These are phyloP conservation scores for Vitis labrusca DNA, from an alignment of 164 flowering plant genomes.

Conservation along the genomic window DNA sequence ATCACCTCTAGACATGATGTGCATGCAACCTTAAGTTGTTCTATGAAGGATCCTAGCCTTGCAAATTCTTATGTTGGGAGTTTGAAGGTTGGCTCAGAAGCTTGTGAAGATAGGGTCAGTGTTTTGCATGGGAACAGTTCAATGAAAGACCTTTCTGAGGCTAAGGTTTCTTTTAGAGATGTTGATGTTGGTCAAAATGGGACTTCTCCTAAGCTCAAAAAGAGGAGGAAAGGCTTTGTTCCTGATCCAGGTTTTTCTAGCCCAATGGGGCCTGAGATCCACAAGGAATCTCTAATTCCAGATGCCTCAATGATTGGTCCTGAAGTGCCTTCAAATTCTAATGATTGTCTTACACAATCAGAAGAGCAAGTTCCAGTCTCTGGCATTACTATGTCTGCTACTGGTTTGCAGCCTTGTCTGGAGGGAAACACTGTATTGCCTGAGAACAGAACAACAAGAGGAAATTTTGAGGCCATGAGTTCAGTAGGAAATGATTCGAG, in stretches of 20 bases:
- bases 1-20: constrained; percentile 7
- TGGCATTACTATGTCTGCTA: neutral
- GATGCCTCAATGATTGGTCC: neutral
- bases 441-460: constrained; percentile 1
- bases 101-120: neutral
- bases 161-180: neutral
- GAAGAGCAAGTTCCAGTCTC: constrained; percentile 11
- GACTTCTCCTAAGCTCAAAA: constrained; percentile 7
- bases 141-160: constrained; percentile 6
- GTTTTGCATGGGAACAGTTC: constrained; percentile 2
- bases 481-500: constrained; percentile 5
- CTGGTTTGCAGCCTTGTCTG: constrained; percentile 1
- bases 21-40: constrained; percentile 8
- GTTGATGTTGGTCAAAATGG: constrained; percentile 5
- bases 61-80: constrained; percentile 12
- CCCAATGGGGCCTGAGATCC: constrained; percentile 1
- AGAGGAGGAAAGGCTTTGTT: constrained; percentile 10
- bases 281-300: neutral
- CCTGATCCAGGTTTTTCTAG: constrained; percentile 4
- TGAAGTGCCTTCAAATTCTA: neutral
- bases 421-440: constrained; percentile 1
- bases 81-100: constrained; percentile 6
- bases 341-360: constrained; percentile 1
- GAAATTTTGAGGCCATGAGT: constrained; percentile 2
- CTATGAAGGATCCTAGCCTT: constrained; percentile 1